Conservation (phyloP, 108 stramenopile species). For the Ochromonas danica region DNA sequence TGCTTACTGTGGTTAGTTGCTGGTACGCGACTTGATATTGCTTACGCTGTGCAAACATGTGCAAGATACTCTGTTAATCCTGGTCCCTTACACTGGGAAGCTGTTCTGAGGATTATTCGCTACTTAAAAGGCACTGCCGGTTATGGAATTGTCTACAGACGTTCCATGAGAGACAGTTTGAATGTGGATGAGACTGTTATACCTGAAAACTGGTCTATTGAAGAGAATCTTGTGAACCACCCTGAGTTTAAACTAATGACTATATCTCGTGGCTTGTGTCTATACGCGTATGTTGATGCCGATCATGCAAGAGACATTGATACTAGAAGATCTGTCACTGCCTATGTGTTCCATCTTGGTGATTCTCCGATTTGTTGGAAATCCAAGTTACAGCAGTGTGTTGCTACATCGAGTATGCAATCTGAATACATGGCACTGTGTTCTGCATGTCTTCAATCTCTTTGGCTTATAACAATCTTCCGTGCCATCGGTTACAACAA, state of each 20-base stretch:
- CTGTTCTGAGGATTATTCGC: slow-evolving; percentile 10
- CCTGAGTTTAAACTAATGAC: slow-evolving; percentile 10
- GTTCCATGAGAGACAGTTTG: neutral
- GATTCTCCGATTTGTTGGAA: slow-evolving; percentile 15
- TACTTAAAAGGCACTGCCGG: slow-evolving; percentile 14
- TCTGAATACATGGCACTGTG: slow-evolving; percentile 15
- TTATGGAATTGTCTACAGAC: slow-evolving; percentile 10
- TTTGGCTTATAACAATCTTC: slow-evolving; percentile 17
- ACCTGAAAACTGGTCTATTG: slow-evolving; percentile 15
- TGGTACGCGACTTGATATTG: slow-evolving; percentile 15
- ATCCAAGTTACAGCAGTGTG: slow-evolving; percentile 15
- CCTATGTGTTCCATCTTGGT: slow-evolving; percentile 15
- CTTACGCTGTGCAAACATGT: slow-evolving; percentile 9
- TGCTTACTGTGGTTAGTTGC: slow-evolving; percentile 10
- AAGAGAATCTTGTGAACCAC: slow-evolving; percentile 10
- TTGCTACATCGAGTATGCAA: slow-evolving; percentile 15
- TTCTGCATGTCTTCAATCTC: slow-evolving; percentile 15
- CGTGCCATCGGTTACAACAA: neutral
- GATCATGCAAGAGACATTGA: slow-evolving; percentile 15
- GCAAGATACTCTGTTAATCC: slow-evolving; percentile 9
- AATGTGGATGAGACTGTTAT: slow-evolving; percentile 16
- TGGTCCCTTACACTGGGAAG: slow-evolving; percentile 13
- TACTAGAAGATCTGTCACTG: slow-evolving; percentile 10
- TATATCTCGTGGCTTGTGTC: slow-evolving; percentile 10
- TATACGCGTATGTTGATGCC: slow-evolving; percentile 15